phyloP scores from a whole-genome alignment of 1,284 basidiomycete genomes.

The Microbotryum intermedium region DNA sequence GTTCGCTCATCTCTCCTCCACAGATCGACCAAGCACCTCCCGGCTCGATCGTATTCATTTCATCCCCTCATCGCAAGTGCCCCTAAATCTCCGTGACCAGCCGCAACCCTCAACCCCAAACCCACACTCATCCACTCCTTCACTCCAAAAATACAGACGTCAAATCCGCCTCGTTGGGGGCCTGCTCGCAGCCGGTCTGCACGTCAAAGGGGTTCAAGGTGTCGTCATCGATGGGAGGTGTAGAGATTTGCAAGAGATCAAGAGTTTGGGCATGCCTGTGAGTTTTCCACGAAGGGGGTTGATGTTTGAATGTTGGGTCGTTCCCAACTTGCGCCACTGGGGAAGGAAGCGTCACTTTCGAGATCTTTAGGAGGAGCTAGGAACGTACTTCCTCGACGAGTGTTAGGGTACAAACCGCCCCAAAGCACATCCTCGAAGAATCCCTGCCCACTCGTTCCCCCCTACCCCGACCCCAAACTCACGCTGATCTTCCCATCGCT shows the following conservation, averaged over 20 bases:
- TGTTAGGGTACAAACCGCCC: too few species aligned
- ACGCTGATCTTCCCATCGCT: too few species aligned
- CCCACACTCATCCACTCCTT: not conserved
- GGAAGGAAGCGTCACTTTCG: not conserved
- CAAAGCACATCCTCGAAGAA: too few species aligned
- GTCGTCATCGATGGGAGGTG: slow-evolving; percentile 72
- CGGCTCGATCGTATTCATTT: slow-evolving; percentile 64
- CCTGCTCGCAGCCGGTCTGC: slow-evolving; percentile 77
- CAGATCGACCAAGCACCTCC: slow-evolving; percentile 60
- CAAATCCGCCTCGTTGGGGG: slow-evolving; percentile 84
- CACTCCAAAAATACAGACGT: slow-evolving; percentile 46
- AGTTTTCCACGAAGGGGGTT: slow-evolving; percentile 11
- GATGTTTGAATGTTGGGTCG: not conserved
- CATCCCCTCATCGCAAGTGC: slow-evolving; percentile 61
- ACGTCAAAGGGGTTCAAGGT: slow-evolving; percentile 56
- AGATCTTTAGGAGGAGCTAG: too few species aligned
- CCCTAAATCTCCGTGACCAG: too few species aligned
- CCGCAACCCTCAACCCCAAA: too few species aligned
- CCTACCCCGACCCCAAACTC: too few species aligned
- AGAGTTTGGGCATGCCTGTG: slow-evolving; percentile 55
- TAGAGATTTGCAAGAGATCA: slow-evolving; percentile 71
- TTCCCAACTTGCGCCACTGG: not conserved
- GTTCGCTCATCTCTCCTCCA: too few species aligned
- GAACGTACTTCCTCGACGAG: too few species aligned
- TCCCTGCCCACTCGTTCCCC: too few species aligned